Percentiles rank a stretch among this genome's conserved stretches.
These are phyloP conservation scores for Vaccinium vitisidaea DNA, from an alignment of 148 eudicot genomes.

Conservation along the genomic window DNA sequence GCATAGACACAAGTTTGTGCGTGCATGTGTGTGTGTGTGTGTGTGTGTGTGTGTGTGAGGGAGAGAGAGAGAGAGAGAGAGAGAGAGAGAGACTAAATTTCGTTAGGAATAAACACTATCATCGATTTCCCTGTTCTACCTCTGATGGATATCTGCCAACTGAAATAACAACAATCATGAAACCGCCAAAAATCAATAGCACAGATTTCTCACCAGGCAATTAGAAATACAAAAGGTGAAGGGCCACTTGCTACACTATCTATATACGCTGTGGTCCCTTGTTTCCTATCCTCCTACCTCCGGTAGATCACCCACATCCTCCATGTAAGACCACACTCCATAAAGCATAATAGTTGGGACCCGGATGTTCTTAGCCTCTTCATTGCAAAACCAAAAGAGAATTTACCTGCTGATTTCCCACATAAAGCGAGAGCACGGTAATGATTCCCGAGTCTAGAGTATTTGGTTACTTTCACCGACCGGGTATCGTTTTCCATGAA, in stretches of 20 bases:
- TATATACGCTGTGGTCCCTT: neutral
- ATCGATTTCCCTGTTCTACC: neutral
- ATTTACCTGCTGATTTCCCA: neutral
- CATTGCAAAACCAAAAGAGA: neutral
- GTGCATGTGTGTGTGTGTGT: neutral
- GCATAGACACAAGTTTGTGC: neutral
- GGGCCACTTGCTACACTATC: neutral
- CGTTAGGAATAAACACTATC: neutral
- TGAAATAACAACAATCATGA: neutral
- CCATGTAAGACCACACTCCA: conserved; percentile 6
- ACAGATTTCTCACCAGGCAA: conserved; percentile 13
- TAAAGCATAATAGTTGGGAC: too few relatives aligned
- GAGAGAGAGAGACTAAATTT: neutral
- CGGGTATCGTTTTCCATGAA: neutral
- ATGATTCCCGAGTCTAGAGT: neutral
- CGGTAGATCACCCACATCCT: neutral
- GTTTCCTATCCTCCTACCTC: conserved; percentile 7
- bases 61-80: neutral
- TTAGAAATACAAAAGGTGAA: neutral
- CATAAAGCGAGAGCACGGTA: neutral
- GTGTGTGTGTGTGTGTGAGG: neutral
- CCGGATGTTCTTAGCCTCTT: neutral
- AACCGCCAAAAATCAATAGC: conserved; percentile 8
- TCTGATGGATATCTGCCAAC: conserved; percentile 14
- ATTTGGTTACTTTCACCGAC: neutral